These are phyloP conservation scores for Nepenthes mirabilis DNA, from an alignment of 148 eudicot genomes.

Conservation along the genomic window DNA sequence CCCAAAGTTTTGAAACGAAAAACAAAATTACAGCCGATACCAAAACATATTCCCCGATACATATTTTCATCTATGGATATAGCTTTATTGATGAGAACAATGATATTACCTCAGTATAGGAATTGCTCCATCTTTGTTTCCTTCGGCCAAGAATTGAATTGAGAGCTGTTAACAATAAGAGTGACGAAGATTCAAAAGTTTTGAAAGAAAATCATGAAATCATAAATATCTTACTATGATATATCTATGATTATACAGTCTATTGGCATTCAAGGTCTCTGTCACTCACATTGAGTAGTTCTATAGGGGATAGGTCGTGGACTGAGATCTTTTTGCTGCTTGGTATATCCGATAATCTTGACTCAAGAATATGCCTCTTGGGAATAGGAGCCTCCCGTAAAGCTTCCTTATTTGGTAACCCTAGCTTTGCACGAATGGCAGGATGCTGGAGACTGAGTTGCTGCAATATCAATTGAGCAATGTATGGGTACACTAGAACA, in stretches of 20 bases:
- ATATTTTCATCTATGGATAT: neutral
- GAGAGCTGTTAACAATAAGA: constrained; percentile 36
- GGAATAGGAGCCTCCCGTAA: constrained; percentile 8
- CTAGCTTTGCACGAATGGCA: constrained; percentile 41
- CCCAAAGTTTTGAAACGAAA: neutral
- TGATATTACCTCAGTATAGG: constrained; percentile 42
- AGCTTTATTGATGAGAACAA: constrained; percentile 1
- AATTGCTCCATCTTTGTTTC: constrained; percentile 39
- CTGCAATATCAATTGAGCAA: constrained; percentile 22
- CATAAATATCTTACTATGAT: neutral
- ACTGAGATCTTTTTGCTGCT: constrained; percentile 20
- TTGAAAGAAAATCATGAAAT: neutral
- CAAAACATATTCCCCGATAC: neutral
- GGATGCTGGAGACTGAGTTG: constrained; percentile 50
- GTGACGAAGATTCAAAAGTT: constrained; percentile 1
- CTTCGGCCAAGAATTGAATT: constrained; percentile 34
- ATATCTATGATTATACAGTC: neutral
- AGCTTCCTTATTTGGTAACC: constrained; percentile 33
- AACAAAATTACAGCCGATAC: neutral
- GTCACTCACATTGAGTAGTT: constrained; percentile 56
- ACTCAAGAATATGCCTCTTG: constrained; percentile 14
- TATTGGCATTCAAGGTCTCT: constrained; percentile 10
- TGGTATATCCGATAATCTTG: constrained; percentile 14
- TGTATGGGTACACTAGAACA: neutral
- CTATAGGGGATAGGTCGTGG: constrained; percentile 35